Evolutionary conservation across 441 rosid species (phyloP), one percentile per base, ranked within the genome.

Genomic region (Eutrema salsugineum): DNA sequence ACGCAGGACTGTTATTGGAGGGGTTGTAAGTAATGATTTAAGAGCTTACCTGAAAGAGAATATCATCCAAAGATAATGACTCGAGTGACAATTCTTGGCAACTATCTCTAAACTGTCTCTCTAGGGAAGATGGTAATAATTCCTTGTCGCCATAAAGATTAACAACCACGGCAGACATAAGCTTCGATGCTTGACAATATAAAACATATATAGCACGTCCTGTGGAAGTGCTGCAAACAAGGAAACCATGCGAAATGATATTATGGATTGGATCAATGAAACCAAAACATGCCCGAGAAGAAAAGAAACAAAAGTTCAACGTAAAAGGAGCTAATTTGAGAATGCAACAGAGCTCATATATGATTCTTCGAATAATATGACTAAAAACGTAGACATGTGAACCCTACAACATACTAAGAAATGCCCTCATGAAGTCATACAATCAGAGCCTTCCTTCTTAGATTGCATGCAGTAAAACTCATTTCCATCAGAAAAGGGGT

Each of bases 21-120:
- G 66, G 67, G 35, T 33, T 44, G 62, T 53, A 67, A 17, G 64
- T 9, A 28, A 24, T 66, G 65, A 60, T 35, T 56, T 12, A 50
- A 54, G 60, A 63, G 66, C 56, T 77, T 76, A 89, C 98, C 90
- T 92, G 89, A 84, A 88, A 85, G 76, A 67, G 68, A 54, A 82
- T 61, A 44, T 79, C 83, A 72, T 78, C 77, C 71, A 68, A 81
- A 32, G 83, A 76, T 67, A 80, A 79, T 50, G 79, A 64, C 78
- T 87, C 92, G 69, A 78, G 70, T 60, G 87, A 90, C 81, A 89
- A 72, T 50, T 90, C 83, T 68, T 75, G 86, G 79, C 98, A 91
- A 71, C 97, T 91, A 82, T 94, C 98, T 73, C 83, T 88, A 75
- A 87, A 91, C 81, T 92, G 97, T 78, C 79, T 89, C 78, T 94